These are phyloP conservation scores for Urochloa ruziziensis DNA, from an alignment of 176 grass and related monocot species.

Conservation along the genomic window DNA sequence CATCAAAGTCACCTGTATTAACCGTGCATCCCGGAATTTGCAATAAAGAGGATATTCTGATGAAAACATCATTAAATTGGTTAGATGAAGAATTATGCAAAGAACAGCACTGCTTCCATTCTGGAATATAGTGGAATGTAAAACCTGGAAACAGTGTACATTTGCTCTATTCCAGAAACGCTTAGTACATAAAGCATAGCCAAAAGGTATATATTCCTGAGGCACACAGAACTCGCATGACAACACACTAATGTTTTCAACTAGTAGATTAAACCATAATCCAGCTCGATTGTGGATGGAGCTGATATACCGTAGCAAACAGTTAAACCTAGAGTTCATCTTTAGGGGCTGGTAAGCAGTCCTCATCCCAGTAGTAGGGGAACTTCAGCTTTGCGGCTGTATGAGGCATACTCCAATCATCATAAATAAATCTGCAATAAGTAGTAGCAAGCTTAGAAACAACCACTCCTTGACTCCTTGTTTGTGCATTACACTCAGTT, in stretches of 20 bases:
- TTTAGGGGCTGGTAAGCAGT: slow-evolving; percentile 59
- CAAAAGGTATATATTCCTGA: not conserved
- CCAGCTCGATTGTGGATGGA: not conserved
- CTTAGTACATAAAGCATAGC: not conserved
- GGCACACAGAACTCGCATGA: slow-evolving; percentile 16
- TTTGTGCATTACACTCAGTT: not conserved
- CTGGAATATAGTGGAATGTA: not conserved
- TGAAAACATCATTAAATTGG: not conserved
- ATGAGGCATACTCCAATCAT: slow-evolving; percentile 81
- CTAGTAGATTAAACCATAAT: not conserved
- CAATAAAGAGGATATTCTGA: not conserved
- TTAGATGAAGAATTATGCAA: not conserved
- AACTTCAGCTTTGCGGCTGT: slow-evolving; percentile 74
- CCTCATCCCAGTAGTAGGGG: slow-evolving; percentile 81
- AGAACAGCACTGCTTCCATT: not conserved
- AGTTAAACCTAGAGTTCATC: slow-evolving; percentile 58
- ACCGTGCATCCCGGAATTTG: not conserved
- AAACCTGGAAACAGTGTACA: not conserved
- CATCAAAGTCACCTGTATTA: not conserved
- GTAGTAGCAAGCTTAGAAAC: not conserved
- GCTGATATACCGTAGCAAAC: not conserved
- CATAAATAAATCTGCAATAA: slow-evolving; percentile 71
- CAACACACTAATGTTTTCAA: not conserved
- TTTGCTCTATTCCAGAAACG: not conserved
- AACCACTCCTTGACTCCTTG: not conserved